A percentile compares a stretch with the other conserved stretches of the same genome.
phyloP scores from a whole-genome alignment of 495 filamentous ascomycete genomes.

The Aspergillus asperescens region DNA sequence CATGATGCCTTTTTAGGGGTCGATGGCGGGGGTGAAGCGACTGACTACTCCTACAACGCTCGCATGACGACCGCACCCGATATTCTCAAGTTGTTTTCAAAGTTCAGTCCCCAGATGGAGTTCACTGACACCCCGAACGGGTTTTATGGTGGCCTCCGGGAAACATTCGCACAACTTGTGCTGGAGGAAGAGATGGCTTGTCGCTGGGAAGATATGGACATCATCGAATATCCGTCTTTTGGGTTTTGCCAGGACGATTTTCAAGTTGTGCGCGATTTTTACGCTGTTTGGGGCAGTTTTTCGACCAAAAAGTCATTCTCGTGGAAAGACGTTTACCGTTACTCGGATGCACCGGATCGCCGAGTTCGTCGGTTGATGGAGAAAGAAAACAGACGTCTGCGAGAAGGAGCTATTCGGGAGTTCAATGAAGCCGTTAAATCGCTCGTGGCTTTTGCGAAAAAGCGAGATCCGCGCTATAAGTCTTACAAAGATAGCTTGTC shows the following conservation, averaged over 20 bases:
- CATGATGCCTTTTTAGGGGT: constrained; percentile 73
- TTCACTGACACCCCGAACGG: constrained; percentile 69
- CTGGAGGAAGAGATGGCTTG: constrained; percentile 71
- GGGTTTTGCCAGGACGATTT: constrained; percentile 62
- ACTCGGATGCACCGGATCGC: constrained; percentile 83
- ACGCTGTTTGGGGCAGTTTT: constrained; percentile 75
- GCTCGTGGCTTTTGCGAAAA: constrained; percentile 85
- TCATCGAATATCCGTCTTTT: constrained; percentile 71
- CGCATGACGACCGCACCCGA: constrained; percentile 72
- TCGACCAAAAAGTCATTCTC: constrained; percentile 78
- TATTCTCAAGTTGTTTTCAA: constrained; percentile 64
- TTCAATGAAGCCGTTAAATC: constrained; percentile 91
- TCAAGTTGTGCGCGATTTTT: constrained; percentile 73
- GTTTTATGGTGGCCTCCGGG: constrained; percentile 74
- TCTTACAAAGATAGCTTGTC: constrained; percentile 64
- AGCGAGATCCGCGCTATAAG: constrained; percentile 81
- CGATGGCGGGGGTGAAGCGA: constrained; percentile 34
- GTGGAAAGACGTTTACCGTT: constrained; percentile 80
- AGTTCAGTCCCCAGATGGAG: constrained; percentile 69
- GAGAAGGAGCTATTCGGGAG: constrained; percentile 75
- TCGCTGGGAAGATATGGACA: constrained; percentile 56
- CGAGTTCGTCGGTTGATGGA: constrained; percentile 80
- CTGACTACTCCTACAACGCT: constrained; percentile 56
- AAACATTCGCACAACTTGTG: constrained; percentile 75
- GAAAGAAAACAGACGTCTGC: constrained; percentile 85